phyloP scores from a whole-genome alignment of 2,329 filamentous ascomycete species.

The Cytospora paraplurivora region DNA sequence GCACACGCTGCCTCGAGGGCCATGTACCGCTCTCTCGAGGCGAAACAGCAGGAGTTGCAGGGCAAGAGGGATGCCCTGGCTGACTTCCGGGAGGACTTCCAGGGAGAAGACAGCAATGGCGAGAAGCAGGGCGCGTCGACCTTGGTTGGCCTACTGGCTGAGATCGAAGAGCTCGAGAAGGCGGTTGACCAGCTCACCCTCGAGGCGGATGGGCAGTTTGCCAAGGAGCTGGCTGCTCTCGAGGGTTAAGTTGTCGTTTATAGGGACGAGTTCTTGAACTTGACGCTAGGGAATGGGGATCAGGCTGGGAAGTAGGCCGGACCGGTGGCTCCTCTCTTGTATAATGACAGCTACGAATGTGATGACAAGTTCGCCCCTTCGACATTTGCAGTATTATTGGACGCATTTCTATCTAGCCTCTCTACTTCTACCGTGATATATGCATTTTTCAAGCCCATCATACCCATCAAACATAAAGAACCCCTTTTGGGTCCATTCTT shows the following conservation, averaged over 20 bases:
- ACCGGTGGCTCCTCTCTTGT: no score
- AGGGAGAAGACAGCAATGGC: slow-evolving; percentile 28
- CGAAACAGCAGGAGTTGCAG: slow-evolving; percentile 40
- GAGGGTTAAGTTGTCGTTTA: slow-evolving; percentile 30
- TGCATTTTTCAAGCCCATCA: background rate
- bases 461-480: background rate
- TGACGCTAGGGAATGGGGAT: no score
- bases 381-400: background rate
- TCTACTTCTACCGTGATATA: background rate
- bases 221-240: slow-evolving; percentile 43
- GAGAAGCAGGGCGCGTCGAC: slow-evolving; percentile 32
- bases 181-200: slow-evolving; percentile 44
- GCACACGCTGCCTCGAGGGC: slow-evolving; percentile 35
- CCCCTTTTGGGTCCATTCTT: background rate
- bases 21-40: slow-evolving; percentile 42
- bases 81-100: background rate
- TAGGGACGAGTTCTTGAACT: background rate
- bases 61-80: slow-evolving; percentile 36
- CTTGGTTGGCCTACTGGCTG: slow-evolving; percentile 36
- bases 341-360: background rate
- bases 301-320: no score
- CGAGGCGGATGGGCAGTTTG: slow-evolving; percentile 52
- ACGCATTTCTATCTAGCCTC: background rate
- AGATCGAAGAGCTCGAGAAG: slow-evolving; percentile 43
- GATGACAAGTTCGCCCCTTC: background rate